Base-by-base conservation (phyloP, 345 rosid genomes). In the Eucalyptus globulus region DNA sequence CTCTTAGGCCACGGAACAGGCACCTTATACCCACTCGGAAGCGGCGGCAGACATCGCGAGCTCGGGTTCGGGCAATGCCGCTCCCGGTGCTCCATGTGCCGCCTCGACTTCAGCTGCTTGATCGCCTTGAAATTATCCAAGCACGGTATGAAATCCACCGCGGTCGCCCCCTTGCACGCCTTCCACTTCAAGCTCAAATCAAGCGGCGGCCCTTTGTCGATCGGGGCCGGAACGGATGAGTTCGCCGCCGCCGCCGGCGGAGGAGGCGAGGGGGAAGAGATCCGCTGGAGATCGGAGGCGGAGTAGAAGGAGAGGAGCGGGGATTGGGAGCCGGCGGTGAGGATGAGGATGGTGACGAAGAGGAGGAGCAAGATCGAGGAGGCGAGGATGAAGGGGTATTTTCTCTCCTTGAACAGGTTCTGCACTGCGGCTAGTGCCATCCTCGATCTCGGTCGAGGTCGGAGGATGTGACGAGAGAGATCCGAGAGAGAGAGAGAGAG, bases 51-150 rank as follows among this genome's bases (percentile, higher is more conserved):
- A 89, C 99, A 97, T 72, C 90, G 95, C 13, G 95, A 97, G 19
- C 76, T 91, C 11, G 95, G 97, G 24, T 88, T 89, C 6, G 99
- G 99, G 89, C 99, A 97, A 91, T 97, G 98, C 26, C 99, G 90
- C 91, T 97, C 99, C 14, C 98, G 90, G 90, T 95, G 98, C 92
- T 97, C 98, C 99, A 97, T 96, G 87, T 95, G 99, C 90, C 93
- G 92, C 88, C 96, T 95, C 19, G 98, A 94, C 88, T 91, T 89
- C 92, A 96, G 93, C 86, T 90, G 91, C 86, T 97, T 96, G 26
- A 97, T 92, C 10, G 97, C 99, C 24, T 60, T 49, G n/a, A 12
- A 50, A 87, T 97, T 97, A 88, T 97, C 99, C 91, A 97, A 88
- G 93, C 99, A 97, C 51, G 99, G 98, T 88, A 98, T 96, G 83